Evolutionary conservation across 2,329 filamentous ascomycete genomes (phyloP), one percentile per base, ranked within the genome.

Genomic region (Aspergillus carbonarius): DNA sequence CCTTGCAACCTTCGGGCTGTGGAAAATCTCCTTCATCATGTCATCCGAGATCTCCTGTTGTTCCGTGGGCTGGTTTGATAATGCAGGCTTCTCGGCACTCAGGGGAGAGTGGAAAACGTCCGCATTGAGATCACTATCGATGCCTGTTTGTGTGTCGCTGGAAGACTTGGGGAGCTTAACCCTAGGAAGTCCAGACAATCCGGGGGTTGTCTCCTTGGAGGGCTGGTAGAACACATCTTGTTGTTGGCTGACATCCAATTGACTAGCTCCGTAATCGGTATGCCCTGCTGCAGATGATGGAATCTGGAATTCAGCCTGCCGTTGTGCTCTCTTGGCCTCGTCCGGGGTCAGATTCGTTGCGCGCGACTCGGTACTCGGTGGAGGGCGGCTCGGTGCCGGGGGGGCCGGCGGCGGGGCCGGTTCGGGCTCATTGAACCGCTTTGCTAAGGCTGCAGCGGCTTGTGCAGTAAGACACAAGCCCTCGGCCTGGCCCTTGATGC

Each of bases 11-110:
- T 79, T 80, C 3, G 81, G 82, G 55, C 83, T 88, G 57, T 84
- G 83, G 67, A 89, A 89, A 0, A 89, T 72, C 63, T 85, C 82
- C 5, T 82, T 81, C 66, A 88, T 81, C 66, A 87, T 77, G 48
- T 82, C 85, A 54, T 85, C 82, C 4, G 85, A 79, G 15, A 82
- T 59, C n/a, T 82, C 76, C 56, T 79, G 70, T 52, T 75, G 71
- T 34, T 72, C 66, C 4, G 75, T 63, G 27, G 50, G 23, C 27
- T 55, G 20, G 6, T 27, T 35, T 8, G 25, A 30, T 18, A 58
- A 57, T 17, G 50, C 15, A 25, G 60, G 40, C 42, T 66, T 64
- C 18, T 62, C 58, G n/a, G 64, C 20, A 18, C 54, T 50, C 39
- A 66, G 63, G 10, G 74, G 68, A 15, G 74, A 75, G 63, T 83